Evolutionary conservation across 768 basidiomycete species (phyloP), one percentile per base, ranked within the genome.

Genomic region (Psilocybe cyanescens): DNA sequence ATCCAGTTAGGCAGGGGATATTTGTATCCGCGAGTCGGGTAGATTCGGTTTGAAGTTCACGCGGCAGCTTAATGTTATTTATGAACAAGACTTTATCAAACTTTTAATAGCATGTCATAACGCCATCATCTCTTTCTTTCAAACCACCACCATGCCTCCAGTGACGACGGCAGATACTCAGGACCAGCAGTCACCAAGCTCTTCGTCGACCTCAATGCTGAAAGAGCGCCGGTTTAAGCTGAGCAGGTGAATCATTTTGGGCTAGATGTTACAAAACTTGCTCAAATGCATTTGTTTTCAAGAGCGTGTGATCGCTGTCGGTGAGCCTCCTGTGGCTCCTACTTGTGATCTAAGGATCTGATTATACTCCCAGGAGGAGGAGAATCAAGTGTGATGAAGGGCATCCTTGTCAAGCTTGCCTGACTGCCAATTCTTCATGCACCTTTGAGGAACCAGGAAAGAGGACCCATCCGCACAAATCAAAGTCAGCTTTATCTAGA

Each of bases 251-350:
- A 83, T 24, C 44, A n/a, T n/a, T 51, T 37, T 28, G 5, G 39
- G 14, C 12, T n/a, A 17, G 8, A n/a, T 48, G 50, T 31, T 30
- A 33, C 46, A 47, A 12, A 57, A 53, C n/a, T 33, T 24, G 35
- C 52, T 58, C 12, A 62, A 49, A 19, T 19, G 35, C 33, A 8
- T 28, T 53, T 58, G 41, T 17, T 55, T 67, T 60, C 35, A 65
- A 94, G 92, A 72, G 92, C 92, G 61, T 94, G 92, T 80, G 92
- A 94, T 83, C 90, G 92, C 62, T 94, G 92, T 80, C 86, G 92
- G 91, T 94, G 78, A 82, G 90, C 67, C 65, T 35, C 33, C 60
- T 48, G 44, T 61, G 31, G 44, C 62, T 61, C 62, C 66, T 47
- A 65, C 50, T 16, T 47, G 35, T 48, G n/a, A 28, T 33, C 29